Conservation (phyloP, 1,139 yeast genomes). For the Meyerozyma elateridarum region DNA sequence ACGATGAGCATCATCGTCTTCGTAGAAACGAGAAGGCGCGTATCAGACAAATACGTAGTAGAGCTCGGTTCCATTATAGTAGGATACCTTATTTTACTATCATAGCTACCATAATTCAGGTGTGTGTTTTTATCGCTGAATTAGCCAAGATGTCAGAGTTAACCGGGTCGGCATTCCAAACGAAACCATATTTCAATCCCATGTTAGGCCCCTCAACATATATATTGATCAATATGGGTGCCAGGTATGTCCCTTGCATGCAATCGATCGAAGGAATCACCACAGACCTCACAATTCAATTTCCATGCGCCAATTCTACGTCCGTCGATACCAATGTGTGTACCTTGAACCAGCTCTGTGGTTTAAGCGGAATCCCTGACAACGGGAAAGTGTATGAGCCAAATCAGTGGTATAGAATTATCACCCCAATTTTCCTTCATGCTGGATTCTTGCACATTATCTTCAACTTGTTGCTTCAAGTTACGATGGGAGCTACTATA, state of each 20-base stretch:
- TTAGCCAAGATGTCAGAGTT: conserved; percentile 51
- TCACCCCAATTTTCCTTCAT: conserved; percentile 70
- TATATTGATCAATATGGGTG: conserved; percentile 64
- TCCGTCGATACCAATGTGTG: conserved; percentile 51
- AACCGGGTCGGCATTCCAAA: conserved; percentile 67
- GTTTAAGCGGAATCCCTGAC: conserved; percentile 45
- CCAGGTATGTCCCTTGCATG: conserved; percentile 73
- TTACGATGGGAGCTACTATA: conserved; percentile 58
- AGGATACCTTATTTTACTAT: conserved; percentile 45
- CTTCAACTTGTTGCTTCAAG: conserved; percentile 59
- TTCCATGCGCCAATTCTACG: conserved; percentile 74
- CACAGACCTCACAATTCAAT: conserved; percentile 39
- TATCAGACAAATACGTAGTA: conserved; percentile 21
- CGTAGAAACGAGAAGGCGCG: conserved; percentile 24
- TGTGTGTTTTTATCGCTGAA: conserved; percentile 65
- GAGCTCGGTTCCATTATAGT: conserved; percentile 42
- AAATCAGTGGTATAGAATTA: conserved; percentile 66
- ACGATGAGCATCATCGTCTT: not conserved
- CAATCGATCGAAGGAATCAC: conserved; percentile 49
- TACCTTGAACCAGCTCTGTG: conserved; percentile 55
- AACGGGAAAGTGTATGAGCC: conserved; percentile 34
- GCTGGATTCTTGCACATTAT: conserved; percentile 71
- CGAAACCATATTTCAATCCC: conserved; percentile 70
- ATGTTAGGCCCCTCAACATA: conserved; percentile 80
- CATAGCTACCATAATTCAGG: conserved; percentile 46